Percentiles rank a stretch among this genome's conserved stretches.
These are phyloP conservation scores for Strigomonas oncopelti DNA, from an alignment of 208 protist genomes.

Conservation along the genomic window DNA sequence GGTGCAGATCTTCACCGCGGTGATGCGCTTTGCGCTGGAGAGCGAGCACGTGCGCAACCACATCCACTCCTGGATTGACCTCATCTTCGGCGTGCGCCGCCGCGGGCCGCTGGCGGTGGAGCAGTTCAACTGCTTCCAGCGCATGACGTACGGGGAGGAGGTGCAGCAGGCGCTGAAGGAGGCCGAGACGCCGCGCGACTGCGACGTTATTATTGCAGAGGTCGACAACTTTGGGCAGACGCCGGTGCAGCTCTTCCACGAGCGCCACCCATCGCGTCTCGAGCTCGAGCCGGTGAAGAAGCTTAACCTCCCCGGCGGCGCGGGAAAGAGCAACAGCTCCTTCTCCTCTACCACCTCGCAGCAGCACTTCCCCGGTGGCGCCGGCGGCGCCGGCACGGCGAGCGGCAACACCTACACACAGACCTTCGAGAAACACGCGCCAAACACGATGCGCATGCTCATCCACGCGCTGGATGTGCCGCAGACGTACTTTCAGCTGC, in stretches of 20 bases:
- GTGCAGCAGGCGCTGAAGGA: conserved; percentile 72
- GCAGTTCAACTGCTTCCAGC: conserved; percentile 94
- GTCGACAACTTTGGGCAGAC: conserved; percentile 98
- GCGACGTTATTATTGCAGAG: conserved; percentile 88
- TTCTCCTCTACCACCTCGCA: background rate
- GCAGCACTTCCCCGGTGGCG: background rate
- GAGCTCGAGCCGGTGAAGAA: conserved; percentile 58
- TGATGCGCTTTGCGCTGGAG: conserved; percentile 93
- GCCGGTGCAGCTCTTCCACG: conserved; percentile 91
- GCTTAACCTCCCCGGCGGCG: background rate
- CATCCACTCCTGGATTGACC: conserved; percentile 97
- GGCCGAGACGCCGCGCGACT: conserved; percentile 75
- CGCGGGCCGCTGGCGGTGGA: conserved; percentile 81
- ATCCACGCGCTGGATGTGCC: conserved; percentile 49
- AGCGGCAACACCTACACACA: conserved; percentile 47
- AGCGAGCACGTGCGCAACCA: conserved; percentile 83
- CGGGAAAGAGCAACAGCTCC: background rate
- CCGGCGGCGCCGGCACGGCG: conserved; percentile 7
- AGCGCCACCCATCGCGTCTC: conserved; percentile 82
- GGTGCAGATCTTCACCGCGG: conserved; percentile 87
- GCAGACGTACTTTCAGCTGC: conserved; percentile 47
- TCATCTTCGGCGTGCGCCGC: conserved; percentile 97
- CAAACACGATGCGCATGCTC: conserved; percentile 70
- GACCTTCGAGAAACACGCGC: conserved; percentile 53
- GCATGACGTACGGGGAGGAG: conserved; percentile 97